Conservation (phyloP, 225 moss, liverwort and hornwort species). For the Lunularia cruciata region DNA sequence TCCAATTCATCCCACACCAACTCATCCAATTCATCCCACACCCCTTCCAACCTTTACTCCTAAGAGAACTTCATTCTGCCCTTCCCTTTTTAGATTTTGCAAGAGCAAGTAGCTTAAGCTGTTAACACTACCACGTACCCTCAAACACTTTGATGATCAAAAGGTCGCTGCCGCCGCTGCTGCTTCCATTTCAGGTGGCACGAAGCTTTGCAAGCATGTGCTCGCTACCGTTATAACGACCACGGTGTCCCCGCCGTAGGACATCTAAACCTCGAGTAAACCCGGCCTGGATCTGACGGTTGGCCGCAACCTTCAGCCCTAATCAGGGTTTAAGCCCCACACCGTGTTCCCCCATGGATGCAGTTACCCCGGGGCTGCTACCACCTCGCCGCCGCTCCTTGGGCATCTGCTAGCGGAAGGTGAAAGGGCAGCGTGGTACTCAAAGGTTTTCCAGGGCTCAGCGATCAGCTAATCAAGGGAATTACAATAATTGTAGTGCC, state of each 20-base stretch:
- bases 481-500: no score
- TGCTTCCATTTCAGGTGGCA: conserved; percentile 2
- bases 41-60: background rate
- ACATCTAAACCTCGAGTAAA: background rate
- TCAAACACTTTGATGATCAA: background rate
- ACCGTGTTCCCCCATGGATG: background rate
- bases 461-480: no score
- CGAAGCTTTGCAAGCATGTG: background rate
- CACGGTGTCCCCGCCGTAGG: conserved; percentile 1
- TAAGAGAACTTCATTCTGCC: background rate
- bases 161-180: background rate
- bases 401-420: background rate
- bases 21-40: background rate
- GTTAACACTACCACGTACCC: background rate
- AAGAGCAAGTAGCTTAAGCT: background rate
- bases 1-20: background rate
- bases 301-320: background rate
- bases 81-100: background rate
- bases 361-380: background rate
- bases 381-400: background rate
- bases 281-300: background rate
- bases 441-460: no score
- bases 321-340: background rate
- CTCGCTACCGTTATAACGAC: conserved; percentile 21
- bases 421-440: background rate